These are phyloP conservation scores for Grosmannia clavigera DNA, from an alignment of 2,329 filamentous ascomycete genomes.

Conservation along the genomic window DNA sequence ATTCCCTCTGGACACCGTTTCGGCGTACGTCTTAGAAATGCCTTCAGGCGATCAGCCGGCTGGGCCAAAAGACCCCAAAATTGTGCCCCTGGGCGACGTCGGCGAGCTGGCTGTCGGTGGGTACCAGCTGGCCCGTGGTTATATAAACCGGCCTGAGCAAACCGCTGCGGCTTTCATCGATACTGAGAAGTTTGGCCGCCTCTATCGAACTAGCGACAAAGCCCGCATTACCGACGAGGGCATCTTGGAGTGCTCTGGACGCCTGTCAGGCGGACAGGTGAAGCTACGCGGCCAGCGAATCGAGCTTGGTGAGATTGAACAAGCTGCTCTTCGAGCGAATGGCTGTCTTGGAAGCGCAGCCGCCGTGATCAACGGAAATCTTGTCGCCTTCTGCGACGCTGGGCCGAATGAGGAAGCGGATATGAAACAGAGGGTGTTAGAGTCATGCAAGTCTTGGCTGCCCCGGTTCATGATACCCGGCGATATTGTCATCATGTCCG, in stretches of 20 bases:
- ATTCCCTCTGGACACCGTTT: conserved; percentile 67
- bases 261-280: conserved; percentile 69
- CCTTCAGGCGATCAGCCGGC: conserved; percentile 15
- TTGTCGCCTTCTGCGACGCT: conserved; percentile 62
- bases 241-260: conserved; percentile 69
- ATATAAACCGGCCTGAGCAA: conserved; percentile 69
- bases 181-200: conserved; percentile 44
- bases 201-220: conserved; percentile 81
- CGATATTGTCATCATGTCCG: conserved; percentile 50
- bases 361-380: conserved; percentile 50
- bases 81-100: conserved; percentile 53
- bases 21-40: conserved; percentile 55
- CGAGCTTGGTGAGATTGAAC: conserved; percentile 68
- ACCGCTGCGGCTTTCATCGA: conserved; percentile 60
- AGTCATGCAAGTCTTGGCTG: conserved; percentile 60
- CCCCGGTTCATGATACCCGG: conserved; percentile 74
- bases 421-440: conserved; percentile 33
- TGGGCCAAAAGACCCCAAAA: not conserved
- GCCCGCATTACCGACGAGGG: conserved; percentile 56
- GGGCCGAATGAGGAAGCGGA: conserved; percentile 14
- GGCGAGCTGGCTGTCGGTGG: conserved; percentile 79
- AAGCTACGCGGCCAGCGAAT: conserved; percentile 78
- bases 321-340: conserved; percentile 47
- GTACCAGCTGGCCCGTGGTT: conserved; percentile 64
- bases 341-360: conserved; percentile 56